Evolutionary conservation across 768 basidiomycete species (phyloP).

Genomic region (Mycena chlorophos): DNA sequence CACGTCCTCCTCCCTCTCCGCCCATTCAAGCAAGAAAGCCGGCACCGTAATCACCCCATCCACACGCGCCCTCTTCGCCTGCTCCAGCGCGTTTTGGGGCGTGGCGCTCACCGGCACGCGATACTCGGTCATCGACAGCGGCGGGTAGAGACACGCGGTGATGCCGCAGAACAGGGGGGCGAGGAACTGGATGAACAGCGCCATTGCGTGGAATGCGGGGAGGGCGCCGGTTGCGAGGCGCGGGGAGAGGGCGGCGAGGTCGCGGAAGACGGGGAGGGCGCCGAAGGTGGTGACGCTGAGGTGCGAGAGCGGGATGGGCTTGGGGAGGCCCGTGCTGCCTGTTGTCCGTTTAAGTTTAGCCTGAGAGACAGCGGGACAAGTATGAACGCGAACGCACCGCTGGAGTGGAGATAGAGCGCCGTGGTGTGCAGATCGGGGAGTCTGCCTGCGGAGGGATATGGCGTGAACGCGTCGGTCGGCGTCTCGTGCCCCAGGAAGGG

Average conservation of each 20-base stretch:
- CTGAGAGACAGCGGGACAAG: neutral
- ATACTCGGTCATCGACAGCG: constrained; percentile 23
- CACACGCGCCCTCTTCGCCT: constrained; percentile 29
- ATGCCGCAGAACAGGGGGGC: constrained; percentile 28
- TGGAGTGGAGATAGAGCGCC: constrained; percentile 42
- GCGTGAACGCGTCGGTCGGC: constrained; percentile 28
- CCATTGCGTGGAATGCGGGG: constrained; percentile 42
- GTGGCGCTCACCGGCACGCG: constrained; percentile 38
- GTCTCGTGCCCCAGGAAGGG: constrained; percentile 43
- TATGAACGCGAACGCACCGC: constrained; percentile 5
- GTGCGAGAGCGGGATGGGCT: constrained; percentile 11
- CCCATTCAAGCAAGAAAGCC: constrained; percentile 41
- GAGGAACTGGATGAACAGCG: constrained; percentile 32
- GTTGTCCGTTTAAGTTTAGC: neutral
- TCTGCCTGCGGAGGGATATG: constrained; percentile 25
- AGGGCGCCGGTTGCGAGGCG: constrained; percentile 22
- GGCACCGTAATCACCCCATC: constrained; percentile 38
- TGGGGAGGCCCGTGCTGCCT: constrained; percentile 19
- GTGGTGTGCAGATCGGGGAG: constrained; percentile 25
- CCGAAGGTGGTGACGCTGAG: constrained; percentile 2
- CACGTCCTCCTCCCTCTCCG: constrained; percentile 28
- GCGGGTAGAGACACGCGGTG: constrained; percentile 35
- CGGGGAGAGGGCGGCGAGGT: constrained; percentile 1
- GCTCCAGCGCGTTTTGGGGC: constrained; percentile 40
- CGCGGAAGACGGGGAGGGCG: neutral